Evolutionary conservation across 176 grass and related monocot genomes (phyloP).

Genomic region (Saccharum spontaneum): DNA sequence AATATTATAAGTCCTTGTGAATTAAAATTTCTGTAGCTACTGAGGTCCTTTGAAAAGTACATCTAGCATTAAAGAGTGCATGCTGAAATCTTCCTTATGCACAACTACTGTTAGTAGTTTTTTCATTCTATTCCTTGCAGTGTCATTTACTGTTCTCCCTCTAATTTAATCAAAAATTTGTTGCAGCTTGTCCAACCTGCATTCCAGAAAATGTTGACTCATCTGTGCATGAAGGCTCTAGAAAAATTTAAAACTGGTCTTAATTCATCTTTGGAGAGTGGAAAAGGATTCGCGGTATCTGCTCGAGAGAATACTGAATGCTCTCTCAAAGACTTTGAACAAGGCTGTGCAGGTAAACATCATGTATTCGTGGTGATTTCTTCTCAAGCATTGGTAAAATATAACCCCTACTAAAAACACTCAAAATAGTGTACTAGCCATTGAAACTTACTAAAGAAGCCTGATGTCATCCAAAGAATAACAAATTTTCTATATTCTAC

Average conservation of each 20-base stretch:
- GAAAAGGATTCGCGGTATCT: slow-evolving; percentile 61
- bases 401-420: neutral
- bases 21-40: neutral
- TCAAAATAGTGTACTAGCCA: neutral
- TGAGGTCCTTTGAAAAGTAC: neutral
- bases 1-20: neutral
- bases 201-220: slow-evolving; percentile 75
- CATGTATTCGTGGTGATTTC: neutral
- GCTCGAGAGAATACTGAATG: slow-evolving; percentile 58
- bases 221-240: slow-evolving; percentile 64
- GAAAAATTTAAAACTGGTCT: slow-evolving; percentile 87
- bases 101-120: neutral
- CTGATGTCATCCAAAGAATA: slow-evolving; percentile 8
- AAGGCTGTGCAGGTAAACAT: slow-evolving; percentile 50
- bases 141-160: slow-evolving; percentile 3
- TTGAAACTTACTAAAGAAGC: slow-evolving; percentile 5
- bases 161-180: slow-evolving; percentile 20
- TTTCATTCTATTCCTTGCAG: neutral
- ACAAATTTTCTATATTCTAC: neutral
- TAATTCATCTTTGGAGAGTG: slow-evolving; percentile 53
- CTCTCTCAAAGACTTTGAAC: slow-evolving; percentile 64
- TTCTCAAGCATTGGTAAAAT: neutral
- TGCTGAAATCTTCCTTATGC: neutral
- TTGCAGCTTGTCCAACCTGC: slow-evolving; percentile 81
- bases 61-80: neutral